Evolutionary conservation across 805 yeast species (phyloP).

Genomic region (Wickerhamomyces canadensis): DNA sequence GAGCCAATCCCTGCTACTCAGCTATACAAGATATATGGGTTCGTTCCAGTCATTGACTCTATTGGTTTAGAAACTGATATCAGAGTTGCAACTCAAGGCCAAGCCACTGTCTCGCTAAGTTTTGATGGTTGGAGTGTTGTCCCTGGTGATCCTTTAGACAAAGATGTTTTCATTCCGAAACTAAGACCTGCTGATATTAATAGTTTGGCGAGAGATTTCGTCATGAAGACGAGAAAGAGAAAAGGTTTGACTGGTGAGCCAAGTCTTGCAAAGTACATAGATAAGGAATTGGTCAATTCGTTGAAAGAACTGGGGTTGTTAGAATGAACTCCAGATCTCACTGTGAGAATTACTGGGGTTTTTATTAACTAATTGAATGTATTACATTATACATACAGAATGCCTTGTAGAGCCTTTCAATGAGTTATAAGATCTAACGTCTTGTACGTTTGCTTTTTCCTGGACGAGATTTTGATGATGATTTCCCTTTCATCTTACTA

Average conservation of each 20-base stretch:
- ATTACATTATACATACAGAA: too few relatives aligned
- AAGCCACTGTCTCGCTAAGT: constrained; percentile 60
- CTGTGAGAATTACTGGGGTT: background rate
- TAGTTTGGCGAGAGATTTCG: constrained; percentile 81
- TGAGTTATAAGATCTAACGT: constrained; percentile 1
- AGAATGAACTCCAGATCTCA: constrained; percentile 2
- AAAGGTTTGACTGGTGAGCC: constrained; percentile 82
- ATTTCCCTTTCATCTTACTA: constrained; percentile 46
- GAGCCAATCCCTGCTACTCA: constrained; percentile 69
- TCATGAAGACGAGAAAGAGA: constrained; percentile 81
- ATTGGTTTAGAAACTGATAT: constrained; percentile 86
- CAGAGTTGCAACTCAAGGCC: constrained; percentile 71
- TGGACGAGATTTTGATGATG: constrained; percentile 36
- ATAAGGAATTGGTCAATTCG: constrained; percentile 47
- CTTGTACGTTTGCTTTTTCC: constrained; percentile 48
- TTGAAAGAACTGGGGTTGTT: constrained; percentile 45
- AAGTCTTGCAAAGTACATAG: constrained; percentile 60
- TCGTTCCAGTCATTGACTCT: constrained; percentile 85
- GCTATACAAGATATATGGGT: constrained; percentile 53
- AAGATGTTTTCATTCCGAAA: constrained; percentile 53
- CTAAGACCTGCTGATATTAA: constrained; percentile 68
- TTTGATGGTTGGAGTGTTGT: constrained; percentile 72
- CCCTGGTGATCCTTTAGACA: constrained; percentile 90
- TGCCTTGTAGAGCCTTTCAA: background rate
- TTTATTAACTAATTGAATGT: too few relatives aligned